Base-by-base conservation (phyloP, 176 grass and related monocot species). In the Bothriochloa decipiens region DNA sequence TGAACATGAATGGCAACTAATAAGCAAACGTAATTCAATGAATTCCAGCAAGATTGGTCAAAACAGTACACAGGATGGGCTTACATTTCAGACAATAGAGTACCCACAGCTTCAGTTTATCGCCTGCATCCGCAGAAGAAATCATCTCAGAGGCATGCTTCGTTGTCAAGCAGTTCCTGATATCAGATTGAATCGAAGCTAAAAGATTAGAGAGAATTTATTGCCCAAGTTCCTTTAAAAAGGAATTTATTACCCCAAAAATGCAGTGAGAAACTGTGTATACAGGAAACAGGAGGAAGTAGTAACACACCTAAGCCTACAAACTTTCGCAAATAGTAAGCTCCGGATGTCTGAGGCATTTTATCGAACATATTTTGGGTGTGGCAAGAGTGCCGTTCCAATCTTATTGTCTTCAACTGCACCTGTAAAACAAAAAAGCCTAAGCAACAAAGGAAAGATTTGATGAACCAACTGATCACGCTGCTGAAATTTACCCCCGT, bases 321-420 rank as follows among this genome's bases (percentile, higher is more conserved):
- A 62, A 76, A 57, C 14, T 52, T 9, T 7, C 7, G 4, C 11
- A 5, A 43, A 66, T 39, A 32, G 5, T 22, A 15, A 46, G 47
- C 71, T 69, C 35, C 12, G 20, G 23, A 7, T 27, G 28, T 20
- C 0, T 46, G 35, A 77, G 26, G 47, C 52, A 73, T 88, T 88
- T 79, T 45, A 23, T n/a, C 33, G 35, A 84, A 66, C 72, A 87
- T 0, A 33, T 72, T 72, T 78, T 15, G 42, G 43, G 29, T 47
- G 53, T 58, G 11, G 2, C 10, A 16, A 28, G 41, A 37, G 17
- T 2, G n/a, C 17, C 40, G 2, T 63, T 71, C n/a, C 29, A 52
- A 13, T 65, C 46, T 42, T 46, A 22, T 1, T n/a, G 17, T 6
- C 15, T 20, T 49, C 71, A n/a, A 3, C 15, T 13, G 41, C 15